These are phyloP conservation scores for Calonectria fujianensis DNA, from an alignment of 2,329 filamentous ascomycete species.

Conservation along the genomic window DNA sequence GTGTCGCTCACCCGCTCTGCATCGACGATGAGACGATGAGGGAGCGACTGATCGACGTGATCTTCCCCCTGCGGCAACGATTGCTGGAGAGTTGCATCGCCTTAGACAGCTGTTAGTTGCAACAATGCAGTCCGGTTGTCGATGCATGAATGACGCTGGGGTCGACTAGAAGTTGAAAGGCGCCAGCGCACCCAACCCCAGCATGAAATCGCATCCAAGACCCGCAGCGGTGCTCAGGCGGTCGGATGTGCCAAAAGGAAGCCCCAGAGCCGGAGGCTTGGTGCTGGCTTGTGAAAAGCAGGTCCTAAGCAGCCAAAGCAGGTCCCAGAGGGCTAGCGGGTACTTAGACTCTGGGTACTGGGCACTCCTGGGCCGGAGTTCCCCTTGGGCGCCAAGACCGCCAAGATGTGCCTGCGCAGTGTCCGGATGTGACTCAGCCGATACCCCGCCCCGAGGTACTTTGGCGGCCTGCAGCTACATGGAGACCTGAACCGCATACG, in stretches of 20 bases:
- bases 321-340: conserved; percentile 14
- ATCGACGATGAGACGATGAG: conserved; percentile 12
- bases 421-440: conserved; percentile 16
- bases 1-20: conserved; percentile 23
- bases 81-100: conserved; percentile 4
- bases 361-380: background rate
- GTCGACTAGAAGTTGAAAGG: background rate
- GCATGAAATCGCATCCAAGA: background rate
- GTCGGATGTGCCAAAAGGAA: background rate
- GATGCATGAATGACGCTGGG: conserved; percentile 14
- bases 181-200: conserved; percentile 14
- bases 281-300: conserved; percentile 39
- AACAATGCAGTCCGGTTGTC: background rate
- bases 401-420: conserved; percentile 2
- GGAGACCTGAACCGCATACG: conserved; percentile 17
- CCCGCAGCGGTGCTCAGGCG: background rate
- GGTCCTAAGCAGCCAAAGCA: conserved; percentile 16
- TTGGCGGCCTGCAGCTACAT: conserved; percentile 20
- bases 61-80: conserved; percentile 25
- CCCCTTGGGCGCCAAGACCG: conserved; percentile 13
- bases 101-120: conserved; percentile 2
- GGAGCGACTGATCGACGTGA: conserved; percentile 19
- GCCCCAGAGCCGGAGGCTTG: conserved; percentile 26
- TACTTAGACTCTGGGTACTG: conserved; percentile 10
- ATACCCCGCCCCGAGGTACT: conserved; percentile 13